phyloP scores from a whole-genome alignment of 495 filamentous ascomycete genomes.

The Lindgomyces ingoldianus region DNA sequence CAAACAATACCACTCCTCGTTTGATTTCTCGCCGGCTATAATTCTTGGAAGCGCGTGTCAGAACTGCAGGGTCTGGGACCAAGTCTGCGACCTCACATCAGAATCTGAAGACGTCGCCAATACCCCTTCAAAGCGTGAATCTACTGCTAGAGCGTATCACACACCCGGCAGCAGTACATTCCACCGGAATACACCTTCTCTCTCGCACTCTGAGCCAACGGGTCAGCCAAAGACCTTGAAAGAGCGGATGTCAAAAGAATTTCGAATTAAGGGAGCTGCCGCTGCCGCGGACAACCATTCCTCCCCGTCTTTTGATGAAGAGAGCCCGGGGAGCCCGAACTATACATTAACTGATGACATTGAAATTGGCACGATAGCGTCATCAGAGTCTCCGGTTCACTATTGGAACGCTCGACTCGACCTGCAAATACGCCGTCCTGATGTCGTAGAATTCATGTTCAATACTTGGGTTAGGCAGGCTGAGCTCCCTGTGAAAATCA shows the following conservation, averaged over 20 bases:
- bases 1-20: neutral
- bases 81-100: neutral
- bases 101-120: neutral
- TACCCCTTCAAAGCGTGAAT: neutral
- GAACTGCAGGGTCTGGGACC: neutral
- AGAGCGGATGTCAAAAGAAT: neutral
- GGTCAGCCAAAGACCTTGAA: neutral
- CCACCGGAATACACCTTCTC: no score
- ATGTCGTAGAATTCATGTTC: neutral
- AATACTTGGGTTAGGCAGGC: no score
- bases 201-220: neutral
- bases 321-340: neutral
- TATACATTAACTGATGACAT: no score
- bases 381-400: no score
- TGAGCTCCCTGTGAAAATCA: no score
- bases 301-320: neutral
- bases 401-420: no score
- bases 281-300: neutral
- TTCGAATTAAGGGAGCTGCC: neutral
- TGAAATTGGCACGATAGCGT: no score
- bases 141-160: no score
- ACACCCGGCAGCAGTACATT: no score
- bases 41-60: neutral
- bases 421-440: no score
- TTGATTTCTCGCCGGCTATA: neutral